Evolutionary conservation across 352 stramenopile genomes (phyloP), one percentile per base, ranked within the genome.

Genomic region (Phytophthora lateralis): DNA sequence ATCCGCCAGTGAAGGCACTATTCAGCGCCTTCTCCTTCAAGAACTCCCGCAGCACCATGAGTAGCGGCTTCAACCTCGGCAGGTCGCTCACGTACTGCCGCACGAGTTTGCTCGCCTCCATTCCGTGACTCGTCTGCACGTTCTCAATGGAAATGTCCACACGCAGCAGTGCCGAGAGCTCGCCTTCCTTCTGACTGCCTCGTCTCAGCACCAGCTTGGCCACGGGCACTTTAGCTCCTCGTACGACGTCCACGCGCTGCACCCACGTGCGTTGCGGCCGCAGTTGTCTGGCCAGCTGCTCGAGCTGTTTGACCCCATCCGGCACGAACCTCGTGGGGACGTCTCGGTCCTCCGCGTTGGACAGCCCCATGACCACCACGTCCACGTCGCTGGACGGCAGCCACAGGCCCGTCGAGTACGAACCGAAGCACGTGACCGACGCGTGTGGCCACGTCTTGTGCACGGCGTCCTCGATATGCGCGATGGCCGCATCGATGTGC

Each of bases 101-200:
- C 47, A 96, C 88, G 32, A 97, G 71, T n/a, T 80, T 76, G 42
- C 83, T 97, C 1, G 88, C 90, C 45, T 90, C 81, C 34, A 97
- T 85, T 29, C 90, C 90, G 35, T 80, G 66, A 27, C 65, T 73
- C 2, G 86, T 95, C 58, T 97, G 89, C 6, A 79, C 57, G 20
- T 91, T 93, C 67, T 97, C 88, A 37, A 97, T 93, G 6, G 88
- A 95, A 39, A 97, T 93, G 61, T 97, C 90, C 24, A 97, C 82
- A 38, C 82, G 77, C 27, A 93, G 44, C 37, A 74, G 29, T n/a
- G 54, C 53, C 8, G 42, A 42, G 8, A 35, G 51, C 12, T 67
- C 63, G 27, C 53, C 55, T 10, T 69, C 57, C n/a, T 60, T 58
- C 20, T 50, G 57, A 29, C 75, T 73, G n/a, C 72, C 67, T 12